A percentile compares a stretch with the other conserved stretches of the same genome.
These are phyloP conservation scores for Cyclocybe cylindracea DNA, from an alignment of 768 basidiomycete genomes.

Conservation along the genomic window DNA sequence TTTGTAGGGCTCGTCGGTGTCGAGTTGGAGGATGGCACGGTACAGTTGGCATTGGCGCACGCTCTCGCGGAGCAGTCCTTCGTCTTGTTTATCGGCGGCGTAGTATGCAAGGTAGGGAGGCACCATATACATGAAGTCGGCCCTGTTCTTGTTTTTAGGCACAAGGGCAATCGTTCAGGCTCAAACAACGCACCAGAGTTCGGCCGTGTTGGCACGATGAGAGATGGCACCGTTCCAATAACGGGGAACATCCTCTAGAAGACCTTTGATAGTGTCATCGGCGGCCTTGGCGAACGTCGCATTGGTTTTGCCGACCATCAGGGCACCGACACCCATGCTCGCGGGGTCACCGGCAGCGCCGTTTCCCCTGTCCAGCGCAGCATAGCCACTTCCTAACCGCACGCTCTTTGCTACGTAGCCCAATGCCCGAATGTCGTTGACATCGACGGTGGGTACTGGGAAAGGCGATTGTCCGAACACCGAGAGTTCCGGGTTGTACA, in stretches of 20 bases:
- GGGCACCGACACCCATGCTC: constrained; percentile 46
- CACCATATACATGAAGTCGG: constrained; percentile 53
- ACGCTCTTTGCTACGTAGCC: constrained; percentile 40
- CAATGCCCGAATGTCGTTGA: constrained; percentile 29
- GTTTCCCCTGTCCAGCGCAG: constrained; percentile 33
- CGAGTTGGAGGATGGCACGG: constrained; percentile 34
- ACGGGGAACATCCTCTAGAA: constrained; percentile 36
- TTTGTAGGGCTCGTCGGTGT: constrained; percentile 32
- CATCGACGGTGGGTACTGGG: constrained; percentile 26
- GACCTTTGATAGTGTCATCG: constrained; percentile 29
- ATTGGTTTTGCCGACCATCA: constrained; percentile 42
- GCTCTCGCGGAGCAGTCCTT: constrained; percentile 32
- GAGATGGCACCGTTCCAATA: constrained; percentile 48
- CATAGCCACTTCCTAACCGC: constrained; percentile 32
- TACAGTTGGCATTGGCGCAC: constrained; percentile 42
- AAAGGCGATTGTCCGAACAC: constrained; percentile 42
- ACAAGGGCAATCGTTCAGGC: background rate
- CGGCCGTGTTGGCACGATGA: constrained; percentile 36
- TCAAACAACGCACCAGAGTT: constrained; percentile 40
- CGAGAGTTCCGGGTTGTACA: constrained; percentile 41
- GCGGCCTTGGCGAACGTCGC: constrained; percentile 34
- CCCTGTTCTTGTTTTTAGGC: constrained; percentile 25
- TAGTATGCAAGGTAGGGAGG: constrained; percentile 53
- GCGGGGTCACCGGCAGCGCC: constrained; percentile 48
- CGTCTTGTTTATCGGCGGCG: constrained; percentile 38